Percentiles rank a stretch among this genome's conserved stretches.
Conservation (phyloP, 176 grass and related monocot genomes). For the Leersia perrieri region DNA sequence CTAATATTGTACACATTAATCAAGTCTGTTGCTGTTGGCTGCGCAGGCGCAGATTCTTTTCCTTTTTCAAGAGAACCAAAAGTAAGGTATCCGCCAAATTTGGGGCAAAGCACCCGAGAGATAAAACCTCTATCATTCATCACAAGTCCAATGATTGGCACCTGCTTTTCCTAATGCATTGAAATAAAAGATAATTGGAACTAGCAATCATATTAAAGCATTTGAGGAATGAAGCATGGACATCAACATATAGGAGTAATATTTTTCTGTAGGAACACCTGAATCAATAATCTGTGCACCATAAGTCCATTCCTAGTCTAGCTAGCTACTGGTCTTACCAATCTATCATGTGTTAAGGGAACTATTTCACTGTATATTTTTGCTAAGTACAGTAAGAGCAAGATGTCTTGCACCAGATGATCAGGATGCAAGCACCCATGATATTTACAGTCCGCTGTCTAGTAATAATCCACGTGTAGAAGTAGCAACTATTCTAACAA, state of each 20-base stretch:
- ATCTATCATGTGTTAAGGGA: background rate
- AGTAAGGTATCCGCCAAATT: conserved; percentile 92
- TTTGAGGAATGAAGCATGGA: conserved; percentile 16
- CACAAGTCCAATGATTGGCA: conserved; percentile 92
- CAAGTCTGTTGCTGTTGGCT: conserved; percentile 70
- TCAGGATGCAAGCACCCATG: background rate
- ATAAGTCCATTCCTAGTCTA: background rate
- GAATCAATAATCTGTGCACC: background rate
- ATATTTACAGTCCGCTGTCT: background rate
- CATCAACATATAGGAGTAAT: conserved; percentile 23
- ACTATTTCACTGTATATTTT: background rate
- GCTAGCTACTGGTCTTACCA: background rate
- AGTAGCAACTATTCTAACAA: background rate
- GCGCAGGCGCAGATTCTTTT: conserved; percentile 68
- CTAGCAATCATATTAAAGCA: conserved; percentile 28
- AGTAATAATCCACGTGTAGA: background rate
- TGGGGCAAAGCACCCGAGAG: conserved; percentile 85
- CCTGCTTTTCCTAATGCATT: conserved; percentile 85
- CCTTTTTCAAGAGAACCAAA: conserved; percentile 76
- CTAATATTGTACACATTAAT: conserved; percentile 83
- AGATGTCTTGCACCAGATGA: background rate
- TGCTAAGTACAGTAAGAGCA: background rate
- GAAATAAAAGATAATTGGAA: conserved; percentile 41
- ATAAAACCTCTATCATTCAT: conserved; percentile 94
- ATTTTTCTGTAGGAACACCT: conserved; percentile 2